Percentiles rank a stretch among this genome's conserved stretches.
Evolutionary conservation across 2,329 filamentous ascomycete genomes (phyloP).

Genomic region (Dothistroma pini): DNA sequence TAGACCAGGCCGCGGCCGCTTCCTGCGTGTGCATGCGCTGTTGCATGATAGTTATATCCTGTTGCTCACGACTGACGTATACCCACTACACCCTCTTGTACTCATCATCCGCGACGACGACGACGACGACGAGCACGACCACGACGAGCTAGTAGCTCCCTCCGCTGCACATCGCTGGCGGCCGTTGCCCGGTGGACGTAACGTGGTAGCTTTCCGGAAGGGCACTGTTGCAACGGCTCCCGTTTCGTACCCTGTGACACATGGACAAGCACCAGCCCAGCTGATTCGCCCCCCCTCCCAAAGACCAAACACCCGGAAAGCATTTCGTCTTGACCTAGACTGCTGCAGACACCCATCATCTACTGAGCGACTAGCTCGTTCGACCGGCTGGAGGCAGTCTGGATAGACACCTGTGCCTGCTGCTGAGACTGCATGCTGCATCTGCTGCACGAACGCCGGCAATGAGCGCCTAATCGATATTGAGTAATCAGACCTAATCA

Average conservation of each 20-base stretch:
- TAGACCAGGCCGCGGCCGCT: not conserved
- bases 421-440: not conserved
- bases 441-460: not conserved
- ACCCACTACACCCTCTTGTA: not conserved
- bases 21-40: not conserved
- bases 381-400: not conserved
- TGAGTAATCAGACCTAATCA: not conserved
- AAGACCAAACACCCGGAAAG: not conserved
- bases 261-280: not conserved
- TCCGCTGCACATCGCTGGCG: not conserved
- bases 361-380: not conserved
- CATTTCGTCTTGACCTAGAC: not conserved
- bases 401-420: not conserved
- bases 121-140: not conserved
- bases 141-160: not conserved
- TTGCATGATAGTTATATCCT: not conserved
- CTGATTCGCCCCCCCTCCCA: not conserved
- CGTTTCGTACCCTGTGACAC: slow-evolving; percentile 1
- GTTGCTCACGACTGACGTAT: not conserved
- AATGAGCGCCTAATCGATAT: not conserved
- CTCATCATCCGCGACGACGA: not conserved
- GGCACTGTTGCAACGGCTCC: slow-evolving; percentile 3
- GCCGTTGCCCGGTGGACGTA: not conserved
- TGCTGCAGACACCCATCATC: not conserved
- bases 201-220: not conserved